Evolutionary conservation across 2,329 filamentous ascomycete species (phyloP), one percentile per base, ranked within the genome.

Genomic region (Lizonia empirigonia): DNA sequence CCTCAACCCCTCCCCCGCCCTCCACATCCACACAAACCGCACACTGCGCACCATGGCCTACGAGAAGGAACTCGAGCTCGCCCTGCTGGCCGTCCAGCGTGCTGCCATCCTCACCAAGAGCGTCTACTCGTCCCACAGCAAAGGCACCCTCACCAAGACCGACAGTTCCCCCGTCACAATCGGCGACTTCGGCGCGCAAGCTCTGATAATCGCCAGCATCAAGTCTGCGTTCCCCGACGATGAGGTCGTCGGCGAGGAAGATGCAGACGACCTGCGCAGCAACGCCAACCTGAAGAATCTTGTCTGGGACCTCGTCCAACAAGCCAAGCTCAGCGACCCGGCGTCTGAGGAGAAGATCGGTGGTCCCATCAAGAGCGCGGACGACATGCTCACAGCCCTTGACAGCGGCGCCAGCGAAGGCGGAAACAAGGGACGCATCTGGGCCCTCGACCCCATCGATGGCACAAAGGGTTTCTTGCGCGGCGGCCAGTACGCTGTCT

Each of bases 141-240:
- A 97, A 78, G 93, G 93, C 64, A 97, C 94, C 36, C 82, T 96
- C 42, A 89, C 88, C 73, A 99, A 99, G 79, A 88, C 90, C 75
- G 94, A 99, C 81, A 91, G 90, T 72, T 96, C 92, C 8, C 94
- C 94, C 60, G 94, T 99, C 66, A 99, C 94, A 15, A 94, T 97
- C 65, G 94, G 93, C 73, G 94, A 99, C 78, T 97, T 96, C 74
- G 94, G 94, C 69, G 95, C 94, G 29, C 94, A 99, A 79, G 92
- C 94, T 24, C 85, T 99, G 60, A 96, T 99, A 76, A 96, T 97
- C 69, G 83, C 87, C 50, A 93, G 93, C 22, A 87, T 99, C 62
- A 87, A 87, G 75, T 85, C 90, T 76, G 90, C 89, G 76, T 99
- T 99, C 79, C 94, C 94, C 15, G 71, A 85, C 27, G 94, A 99